phyloP scores from a whole-genome alignment of 2,329 filamentous ascomycete species.

The Fusarium sp. region DNA sequence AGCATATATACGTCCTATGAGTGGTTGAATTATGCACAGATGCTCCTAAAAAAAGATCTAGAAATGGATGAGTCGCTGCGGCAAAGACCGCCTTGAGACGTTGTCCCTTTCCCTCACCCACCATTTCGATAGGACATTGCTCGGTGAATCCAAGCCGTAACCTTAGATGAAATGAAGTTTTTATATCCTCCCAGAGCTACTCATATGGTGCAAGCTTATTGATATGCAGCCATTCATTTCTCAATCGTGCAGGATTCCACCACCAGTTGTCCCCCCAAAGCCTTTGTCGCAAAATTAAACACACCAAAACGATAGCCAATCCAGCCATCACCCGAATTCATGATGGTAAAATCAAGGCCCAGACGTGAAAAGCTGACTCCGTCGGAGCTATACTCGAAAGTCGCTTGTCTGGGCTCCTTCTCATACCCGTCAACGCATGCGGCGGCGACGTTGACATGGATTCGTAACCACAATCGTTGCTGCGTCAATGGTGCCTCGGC shows the following conservation, averaged over 20 bases:
- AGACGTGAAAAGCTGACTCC: neutral
- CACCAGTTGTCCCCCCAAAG: constrained; percentile 33
- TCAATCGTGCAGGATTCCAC: neutral
- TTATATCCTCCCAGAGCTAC: neutral
- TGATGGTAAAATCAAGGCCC: neutral
- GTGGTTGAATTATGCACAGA: too few species aligned
- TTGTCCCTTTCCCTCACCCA: neutral
- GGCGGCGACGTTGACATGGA: neutral
- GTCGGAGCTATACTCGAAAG: neutral
- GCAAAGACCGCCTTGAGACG: neutral
- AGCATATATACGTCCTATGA: rapidly evolving
- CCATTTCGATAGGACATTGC: neutral
- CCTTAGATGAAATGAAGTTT: too few species aligned
- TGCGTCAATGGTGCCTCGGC: neutral
- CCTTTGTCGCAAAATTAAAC: constrained; percentile 61
- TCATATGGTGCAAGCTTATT: rapidly evolving
- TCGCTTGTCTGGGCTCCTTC: neutral
- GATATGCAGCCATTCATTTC: neutral
- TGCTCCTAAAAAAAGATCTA: neutral
- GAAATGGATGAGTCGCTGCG: neutral
- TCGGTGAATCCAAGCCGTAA: neutral
- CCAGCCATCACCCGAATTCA: constrained; percentile 55
- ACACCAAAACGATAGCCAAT: constrained; percentile 62
- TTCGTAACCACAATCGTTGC: neutral
- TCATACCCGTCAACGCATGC: neutral